Base-by-base conservation (phyloP, 2,329 filamentous ascomycete species). In the Chaetomiaceae sp. region DNA sequence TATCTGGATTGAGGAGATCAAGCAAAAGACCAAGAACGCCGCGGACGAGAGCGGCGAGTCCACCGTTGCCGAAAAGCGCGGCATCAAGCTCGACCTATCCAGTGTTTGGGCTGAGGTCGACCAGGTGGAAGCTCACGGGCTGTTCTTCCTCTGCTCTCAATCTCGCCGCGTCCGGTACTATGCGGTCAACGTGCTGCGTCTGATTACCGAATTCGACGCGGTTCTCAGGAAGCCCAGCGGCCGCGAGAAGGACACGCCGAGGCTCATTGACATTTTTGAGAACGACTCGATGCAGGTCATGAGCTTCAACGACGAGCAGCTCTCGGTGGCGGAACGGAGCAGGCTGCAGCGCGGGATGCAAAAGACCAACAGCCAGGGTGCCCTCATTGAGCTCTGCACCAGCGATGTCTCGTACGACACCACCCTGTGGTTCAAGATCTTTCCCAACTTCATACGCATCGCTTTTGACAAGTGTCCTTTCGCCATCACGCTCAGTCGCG, bases 1-100 rank as follows among this genome's bases (percentile, higher is more conserved):
- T 58, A 96, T 99, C 36, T 99, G 95, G 95, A 95, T 96, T 47
- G 91, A 96, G 58, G 92, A 97, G 66, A 95, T 99, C 58, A 88
- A 88, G 65, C 84, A 88, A 59, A 96, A 94, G 66, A 88, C 85
- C 2, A 86, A 84, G 60, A 88, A 91, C 56, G 86, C 84, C 7
- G 79, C 82, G 6, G 75, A 81, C 1, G 85, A 89, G 27, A 75
- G 79, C 3, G 72, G 78, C 6, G 88, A 91, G 43, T 79, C 83
- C 19, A 78, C 75, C 37, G 73, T 74, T 11, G 71, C 79, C n/a
- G 88, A 88, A 36, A 89, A 82, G 60, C 79, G 89, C 51, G 88
- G 84, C 12, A 74, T 89, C 55, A 87, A 90, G 56, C 80, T 96
- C 27, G 91, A 96, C 69, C 73, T 95, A 29, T 95, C 91, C 0